Percentiles rank a stretch among this genome's conserved stretches.
Conservation (phyloP, 352 stramenopile genomes). For the Globisporangium alternatum region DNA sequence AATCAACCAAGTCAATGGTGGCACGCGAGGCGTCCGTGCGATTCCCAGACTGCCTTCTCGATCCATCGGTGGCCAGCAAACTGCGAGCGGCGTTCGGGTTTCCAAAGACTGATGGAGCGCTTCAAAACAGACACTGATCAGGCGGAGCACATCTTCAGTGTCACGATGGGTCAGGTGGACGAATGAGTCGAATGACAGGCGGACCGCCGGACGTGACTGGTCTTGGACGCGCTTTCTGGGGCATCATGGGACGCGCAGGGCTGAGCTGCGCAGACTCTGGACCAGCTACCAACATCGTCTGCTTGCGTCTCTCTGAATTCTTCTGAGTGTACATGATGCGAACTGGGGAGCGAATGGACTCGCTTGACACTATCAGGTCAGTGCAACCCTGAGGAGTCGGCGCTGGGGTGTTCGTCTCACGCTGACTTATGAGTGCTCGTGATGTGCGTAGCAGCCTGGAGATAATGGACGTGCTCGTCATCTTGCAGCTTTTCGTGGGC, state of each 20-base stretch:
- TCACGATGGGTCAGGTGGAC: conserved; percentile 22
- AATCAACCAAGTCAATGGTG: conserved; percentile 24
- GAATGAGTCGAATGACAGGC: conserved; percentile 43
- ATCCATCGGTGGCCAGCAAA: conserved; percentile 13
- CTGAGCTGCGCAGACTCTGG: neutral
- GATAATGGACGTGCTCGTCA: conserved; percentile 62
- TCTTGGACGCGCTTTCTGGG: conserved; percentile 18
- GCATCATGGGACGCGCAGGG: conserved; percentile 7
- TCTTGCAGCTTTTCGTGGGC: conserved; percentile 55
- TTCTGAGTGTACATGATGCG: conserved; percentile 19
- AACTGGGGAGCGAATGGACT: conserved; percentile 11
- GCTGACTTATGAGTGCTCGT: conserved; percentile 26
- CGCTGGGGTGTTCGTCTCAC: conserved; percentile 9
- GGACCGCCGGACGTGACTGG: conserved; percentile 44
- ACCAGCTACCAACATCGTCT: neutral
- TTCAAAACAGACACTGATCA: neutral
- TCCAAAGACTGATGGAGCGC: neutral
- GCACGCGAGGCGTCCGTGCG: conserved; percentile 21
- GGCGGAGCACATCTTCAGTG: neutral
- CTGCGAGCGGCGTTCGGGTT: conserved; percentile 44
- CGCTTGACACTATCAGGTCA: neutral
- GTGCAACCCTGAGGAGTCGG: neutral
- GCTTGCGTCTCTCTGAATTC: neutral
- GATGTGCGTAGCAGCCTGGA: conserved; percentile 54
- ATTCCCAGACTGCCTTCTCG: conserved; percentile 40